Evolutionary conservation across 352 stramenopile species (phyloP).

Genomic region (Phytophthora tubulina): DNA sequence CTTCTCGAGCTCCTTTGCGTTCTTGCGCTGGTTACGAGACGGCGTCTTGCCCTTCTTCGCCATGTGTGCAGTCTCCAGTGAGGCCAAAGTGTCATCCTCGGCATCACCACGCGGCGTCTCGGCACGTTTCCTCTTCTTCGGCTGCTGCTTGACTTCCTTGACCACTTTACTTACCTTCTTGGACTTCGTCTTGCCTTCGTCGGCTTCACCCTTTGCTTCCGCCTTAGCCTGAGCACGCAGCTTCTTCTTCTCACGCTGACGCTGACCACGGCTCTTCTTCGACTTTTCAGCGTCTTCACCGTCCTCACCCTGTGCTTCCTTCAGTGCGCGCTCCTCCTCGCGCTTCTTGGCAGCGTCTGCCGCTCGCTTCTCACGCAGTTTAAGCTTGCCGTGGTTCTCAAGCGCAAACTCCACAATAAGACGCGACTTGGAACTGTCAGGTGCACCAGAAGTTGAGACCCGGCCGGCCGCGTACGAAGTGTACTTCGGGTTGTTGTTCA

Average conservation of each 20-base stretch:
- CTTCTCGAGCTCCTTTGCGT: slow-evolving; percentile 54
- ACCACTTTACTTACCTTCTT: slow-evolving; percentile 47
- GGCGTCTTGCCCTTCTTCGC: slow-evolving; percentile 49
- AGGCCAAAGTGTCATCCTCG: slow-evolving; percentile 37
- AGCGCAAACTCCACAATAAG: slow-evolving; percentile 92
- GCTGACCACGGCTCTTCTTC: slow-evolving; percentile 80
- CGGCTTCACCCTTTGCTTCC: slow-evolving; percentile 29
- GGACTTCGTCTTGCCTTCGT: slow-evolving; percentile 37
- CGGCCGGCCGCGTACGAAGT: slow-evolving; percentile 69
- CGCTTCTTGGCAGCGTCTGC: slow-evolving; percentile 75
- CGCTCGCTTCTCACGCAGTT: slow-evolving; percentile 83
- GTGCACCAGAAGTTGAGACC: slow-evolving; percentile 39
- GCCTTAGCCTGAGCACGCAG: slow-evolving; percentile 45
- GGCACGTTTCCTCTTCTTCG: slow-evolving; percentile 57
- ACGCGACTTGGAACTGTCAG: slow-evolving; percentile 73
- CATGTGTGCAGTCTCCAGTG: slow-evolving; percentile 27
- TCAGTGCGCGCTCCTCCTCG: slow-evolving; percentile 70
- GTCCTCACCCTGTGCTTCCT: slow-evolving; percentile 70
- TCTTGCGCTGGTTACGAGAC: slow-evolving; percentile 81
- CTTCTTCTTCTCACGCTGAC: slow-evolving; percentile 84
- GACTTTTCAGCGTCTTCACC: slow-evolving; percentile 33
- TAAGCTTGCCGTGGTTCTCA: slow-evolving; percentile 91
- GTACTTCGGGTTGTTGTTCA: slow-evolving; percentile 98
- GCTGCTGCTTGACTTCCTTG: slow-evolving; percentile 48
- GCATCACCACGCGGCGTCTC: slow-evolving; percentile 26